A percentile compares a stretch with the other conserved stretches of the same genome.
Evolutionary conservation across 345 rosid genomes (phyloP).

Genomic region (Brassica cretica): DNA sequence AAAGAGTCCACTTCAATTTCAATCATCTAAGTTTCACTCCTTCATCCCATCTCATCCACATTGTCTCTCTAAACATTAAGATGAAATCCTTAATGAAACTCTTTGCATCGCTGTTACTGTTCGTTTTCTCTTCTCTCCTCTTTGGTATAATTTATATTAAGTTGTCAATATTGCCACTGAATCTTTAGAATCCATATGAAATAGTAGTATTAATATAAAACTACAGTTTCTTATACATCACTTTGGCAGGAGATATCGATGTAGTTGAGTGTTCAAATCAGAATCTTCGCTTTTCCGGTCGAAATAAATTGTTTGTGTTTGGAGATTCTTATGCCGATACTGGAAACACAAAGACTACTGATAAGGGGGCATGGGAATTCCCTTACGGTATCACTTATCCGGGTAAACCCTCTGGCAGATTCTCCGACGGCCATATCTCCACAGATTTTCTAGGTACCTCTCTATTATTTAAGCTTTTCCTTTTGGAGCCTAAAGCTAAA

Average conservation of each 20-base stretch:
- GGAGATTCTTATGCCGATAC: slow-evolving; percentile 63
- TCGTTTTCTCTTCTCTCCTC: neutral
- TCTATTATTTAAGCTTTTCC: neutral
- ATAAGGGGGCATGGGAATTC: slow-evolving; percentile 40
- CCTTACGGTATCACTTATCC: slow-evolving; percentile 62
- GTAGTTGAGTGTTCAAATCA: slow-evolving; percentile 15
- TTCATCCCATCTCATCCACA: neutral
- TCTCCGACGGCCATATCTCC: slow-evolving; percentile 54
- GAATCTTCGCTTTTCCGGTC: neutral
- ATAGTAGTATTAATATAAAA: neutral
- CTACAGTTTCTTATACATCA: neutral
- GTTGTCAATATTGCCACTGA: neutral
- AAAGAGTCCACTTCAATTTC: neutral
- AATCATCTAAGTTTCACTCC: neutral
- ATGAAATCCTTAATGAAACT: slow-evolving; percentile 1
- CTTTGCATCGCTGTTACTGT: neutral
- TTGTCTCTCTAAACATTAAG: neutral
- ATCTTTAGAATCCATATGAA: neutral
- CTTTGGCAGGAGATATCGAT: slow-evolving; percentile 19
- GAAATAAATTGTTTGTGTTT: slow-evolving; percentile 50
- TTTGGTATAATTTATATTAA: slow-evolving; percentile 6
- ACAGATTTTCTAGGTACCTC: slow-evolving; percentile 51
- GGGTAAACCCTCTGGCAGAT: slow-evolving; percentile 56
- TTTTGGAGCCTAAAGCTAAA: neutral
- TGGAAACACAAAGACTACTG: slow-evolving; percentile 42